Evolutionary conservation across 202 grass and related monocot genomes (phyloP), one percentile per base, ranked within the genome.

Genomic region (Schoenoplectus tabernaemontani): DNA sequence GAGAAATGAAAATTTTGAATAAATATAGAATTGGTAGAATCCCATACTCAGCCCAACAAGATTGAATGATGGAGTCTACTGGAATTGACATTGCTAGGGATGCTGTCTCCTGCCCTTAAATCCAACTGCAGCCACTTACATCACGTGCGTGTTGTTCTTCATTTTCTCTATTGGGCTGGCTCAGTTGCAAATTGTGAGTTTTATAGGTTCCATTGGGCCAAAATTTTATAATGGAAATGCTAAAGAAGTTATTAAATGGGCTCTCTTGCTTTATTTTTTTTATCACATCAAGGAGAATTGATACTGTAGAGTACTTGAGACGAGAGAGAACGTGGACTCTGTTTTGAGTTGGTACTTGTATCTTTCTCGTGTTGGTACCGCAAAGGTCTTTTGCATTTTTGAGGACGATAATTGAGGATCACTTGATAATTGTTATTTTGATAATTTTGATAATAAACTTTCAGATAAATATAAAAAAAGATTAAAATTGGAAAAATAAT

Each of bases 11-110:
- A 84, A 32, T 10, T 9, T 77, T 56, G 64, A 78, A 60, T 54
- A 81, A 50, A 69, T n/a, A 75, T 33, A 78, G 60, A 70, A 80
- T 28, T 58, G 79, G 38, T 39, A 53, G 59, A 46, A 78, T 20
- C 41, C 80, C 57, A 87, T 97, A 97, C 93, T 89, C 90, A 48
- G 77, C 81, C 93, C 93, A 97, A 80, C 93, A 97, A 67, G 93
- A 97, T 51, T 97, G 75, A 53, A 97, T 93, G 69, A 93, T 43
- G 46, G 83, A 78, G 5, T 88, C 88, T 47, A 93, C 88, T 81
- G 59, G 81, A 79, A 82, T 97, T 75, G 38, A 97, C 78, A 34
- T 65, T 67, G 64, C 67, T 86, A 24, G 90, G 93, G 59, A 97
- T 97, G 30, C 89, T 85, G 90, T 75, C 88, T 89, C 82, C 79